Evolutionary conservation across 179 eudicot species (phyloP), one percentile per base, ranked within the genome.

Genomic region (Monotropa hypopitys): DNA sequence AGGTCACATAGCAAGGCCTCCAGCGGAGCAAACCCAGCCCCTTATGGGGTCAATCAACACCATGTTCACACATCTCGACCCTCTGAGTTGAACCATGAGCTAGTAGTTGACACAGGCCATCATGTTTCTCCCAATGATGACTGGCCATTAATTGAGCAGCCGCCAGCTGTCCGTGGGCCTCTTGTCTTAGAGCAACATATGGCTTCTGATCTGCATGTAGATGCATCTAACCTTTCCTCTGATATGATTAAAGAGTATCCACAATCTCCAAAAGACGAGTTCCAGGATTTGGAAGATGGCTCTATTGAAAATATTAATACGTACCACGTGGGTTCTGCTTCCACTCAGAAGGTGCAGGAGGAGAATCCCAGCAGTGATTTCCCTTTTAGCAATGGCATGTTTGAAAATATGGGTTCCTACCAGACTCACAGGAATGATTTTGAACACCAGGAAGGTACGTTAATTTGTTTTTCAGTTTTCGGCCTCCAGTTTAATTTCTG

Each of bases 71-170:
- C 80, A 76, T 66, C 91, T 80, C 81, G 80, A 59, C 68, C 86
- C 56, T 77, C 88, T 54, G 91, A 85, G 50, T 61, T 68, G 70
- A 78, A 84, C 65, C 62, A 46, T 5, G 83, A 83, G 53, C 76
- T 83, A 38, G 85, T 77, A 40, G 47, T 73, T 56, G 77, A 80
- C 75, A 70, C 84, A 53, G 78, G 68, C 53, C 89, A 79, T 70
- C 82, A 83, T 81, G 68, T 77, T 57, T 76, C 89, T 75, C 82
- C 81, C 56, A 84, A 86, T 81, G 93, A 90, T 54, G 93, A 89
- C 20, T 95, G 97, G 99, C 87, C 89, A 74, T 70, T 84, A 72
- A 90, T 84, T 40, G 97, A 94, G 85, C 89, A 85, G 72, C 87
- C 88, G 51, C 78, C 86, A 78, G 84, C 87, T 72, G 77, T 84